These are phyloP conservation scores for Alectoria sarmentosa DNA, from an alignment of 495 filamentous ascomycete species.

Conservation along the genomic window DNA sequence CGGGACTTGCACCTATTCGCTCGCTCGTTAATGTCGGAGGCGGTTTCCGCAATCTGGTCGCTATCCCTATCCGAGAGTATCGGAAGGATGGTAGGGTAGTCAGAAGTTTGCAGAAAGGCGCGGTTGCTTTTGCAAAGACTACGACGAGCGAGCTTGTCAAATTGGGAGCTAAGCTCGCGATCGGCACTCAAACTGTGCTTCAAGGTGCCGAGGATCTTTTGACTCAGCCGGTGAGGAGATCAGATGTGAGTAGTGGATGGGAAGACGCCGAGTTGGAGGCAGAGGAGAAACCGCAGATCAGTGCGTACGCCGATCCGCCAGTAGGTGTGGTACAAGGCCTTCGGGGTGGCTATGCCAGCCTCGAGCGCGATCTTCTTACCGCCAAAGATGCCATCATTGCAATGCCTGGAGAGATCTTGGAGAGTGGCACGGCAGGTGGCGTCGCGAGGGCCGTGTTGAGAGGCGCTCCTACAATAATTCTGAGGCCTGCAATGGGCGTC, in stretches of 20 bases:
- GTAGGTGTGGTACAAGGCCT: slow-evolving; percentile 80
- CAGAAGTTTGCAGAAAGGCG: slow-evolving; percentile 85
- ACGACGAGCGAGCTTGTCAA: slow-evolving; percentile 88
- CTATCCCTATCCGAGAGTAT: slow-evolving; percentile 88
- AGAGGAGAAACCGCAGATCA: slow-evolving; percentile 67
- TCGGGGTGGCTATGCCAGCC: slow-evolving; percentile 67
- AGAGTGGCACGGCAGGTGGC: slow-evolving; percentile 74
- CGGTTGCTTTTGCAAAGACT: slow-evolving; percentile 79
- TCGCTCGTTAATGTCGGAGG: slow-evolving; percentile 84
- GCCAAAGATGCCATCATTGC: slow-evolving; percentile 88
- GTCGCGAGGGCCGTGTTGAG: slow-evolving; percentile 73
- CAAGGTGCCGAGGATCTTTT: slow-evolving; percentile 82
- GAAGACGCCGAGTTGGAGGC: slow-evolving; percentile 58
- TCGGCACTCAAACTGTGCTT: slow-evolving; percentile 86
- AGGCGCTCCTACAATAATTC: slow-evolving; percentile 81
- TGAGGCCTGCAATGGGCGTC: slow-evolving; percentile 84
- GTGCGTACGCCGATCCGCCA: slow-evolving; percentile 88
- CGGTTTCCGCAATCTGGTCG: slow-evolving; percentile 77
- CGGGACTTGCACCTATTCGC: slow-evolving; percentile 83
- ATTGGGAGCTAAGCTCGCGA: slow-evolving; percentile 87
- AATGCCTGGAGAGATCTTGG: slow-evolving; percentile 86
- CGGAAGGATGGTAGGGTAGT: slow-evolving; percentile 89
- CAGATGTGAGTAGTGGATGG: slow-evolving; percentile 39
- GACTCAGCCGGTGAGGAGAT: slow-evolving; percentile 35
- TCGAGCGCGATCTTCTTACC: slow-evolving; percentile 78